phyloP scores from a whole-genome alignment of 768 basidiomycete species.

The Hygrophoropsis aurantiaca region DNA sequence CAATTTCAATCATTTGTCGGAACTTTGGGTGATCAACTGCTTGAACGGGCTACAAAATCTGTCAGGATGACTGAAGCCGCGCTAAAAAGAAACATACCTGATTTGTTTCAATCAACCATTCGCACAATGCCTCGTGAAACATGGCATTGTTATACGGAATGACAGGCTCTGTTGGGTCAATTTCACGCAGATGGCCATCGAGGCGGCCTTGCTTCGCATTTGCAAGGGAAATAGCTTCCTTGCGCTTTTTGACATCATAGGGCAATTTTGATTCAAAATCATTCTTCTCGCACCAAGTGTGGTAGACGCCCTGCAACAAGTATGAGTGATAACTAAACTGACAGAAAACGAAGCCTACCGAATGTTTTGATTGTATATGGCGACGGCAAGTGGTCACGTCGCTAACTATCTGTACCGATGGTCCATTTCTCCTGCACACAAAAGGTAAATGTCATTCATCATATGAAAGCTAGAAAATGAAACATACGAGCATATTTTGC shows the following conservation, averaged over 20 bases:
- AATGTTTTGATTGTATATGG: constrained; percentile 12
- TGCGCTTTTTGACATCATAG: constrained; percentile 12
- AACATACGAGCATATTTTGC: background rate
- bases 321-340: no score
- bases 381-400: constrained; percentile 11
- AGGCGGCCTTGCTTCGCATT: constrained; percentile 16
- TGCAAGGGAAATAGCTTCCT: constrained; percentile 10
- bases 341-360: constrained; percentile 2
- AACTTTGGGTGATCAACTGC: constrained; percentile 38
- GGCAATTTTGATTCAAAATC: constrained; percentile 22
- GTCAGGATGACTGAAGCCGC: background rate
- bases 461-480: no score
- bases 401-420: constrained; percentile 5
- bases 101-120: constrained; percentile 41
- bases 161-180: constrained; percentile 11
- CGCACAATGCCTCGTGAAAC: constrained; percentile 29
- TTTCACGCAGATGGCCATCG: constrained; percentile 23
- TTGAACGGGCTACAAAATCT: constrained; percentile 21
- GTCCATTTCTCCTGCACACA: background rate
- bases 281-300: constrained; percentile 7
- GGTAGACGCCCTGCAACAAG: constrained; percentile 1
- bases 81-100: constrained; percentile 26
- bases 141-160: constrained; percentile 28
- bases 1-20: constrained; percentile 35
- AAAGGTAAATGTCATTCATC: background rate